phyloP scores from a whole-genome alignment of 768 basidiomycete species.

The Clitopilus passeckerianus region DNA sequence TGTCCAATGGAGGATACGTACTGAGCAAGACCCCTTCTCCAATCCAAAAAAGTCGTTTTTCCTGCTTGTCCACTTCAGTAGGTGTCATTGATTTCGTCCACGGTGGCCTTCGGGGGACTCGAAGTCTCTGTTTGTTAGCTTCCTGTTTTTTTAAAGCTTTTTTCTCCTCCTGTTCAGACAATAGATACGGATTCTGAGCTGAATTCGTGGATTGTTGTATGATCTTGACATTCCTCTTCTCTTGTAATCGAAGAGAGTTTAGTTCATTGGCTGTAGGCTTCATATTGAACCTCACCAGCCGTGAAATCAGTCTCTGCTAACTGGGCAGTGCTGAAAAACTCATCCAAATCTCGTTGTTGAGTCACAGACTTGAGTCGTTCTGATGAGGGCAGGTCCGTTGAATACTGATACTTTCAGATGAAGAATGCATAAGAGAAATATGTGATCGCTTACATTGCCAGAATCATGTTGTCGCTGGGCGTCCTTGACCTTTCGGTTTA shows the following conservation, averaged over 20 bases:
- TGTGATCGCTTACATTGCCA: constrained; percentile 49
- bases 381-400: constrained; percentile 65
- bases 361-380: constrained; percentile 85
- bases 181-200: constrained; percentile 80
- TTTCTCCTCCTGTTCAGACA: constrained; percentile 78
- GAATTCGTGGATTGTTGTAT: constrained; percentile 51
- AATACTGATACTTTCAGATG: constrained; percentile 45
- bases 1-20: constrained; percentile 38
- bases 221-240: constrained; percentile 77
- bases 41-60: constrained; percentile 89
- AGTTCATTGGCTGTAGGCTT: background rate
- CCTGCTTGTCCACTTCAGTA: constrained; percentile 79
- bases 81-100: constrained; percentile 84
- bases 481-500: constrained; percentile 85
- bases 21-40: constrained; percentile 91
- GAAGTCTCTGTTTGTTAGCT: constrained; percentile 67
- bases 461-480: constrained; percentile 56
- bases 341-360: constrained; percentile 92
- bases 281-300: constrained; percentile 56
- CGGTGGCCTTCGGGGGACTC: constrained; percentile 84
- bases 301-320: constrained; percentile 95
- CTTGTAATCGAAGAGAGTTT: constrained; percentile 25
- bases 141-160: constrained; percentile 68
- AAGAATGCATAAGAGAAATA: constrained; percentile 4
- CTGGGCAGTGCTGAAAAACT: constrained; percentile 92